These are phyloP conservation scores for Aspergillus olivimuriae DNA, from an alignment of 495 filamentous ascomycete species.

Conservation along the genomic window DNA sequence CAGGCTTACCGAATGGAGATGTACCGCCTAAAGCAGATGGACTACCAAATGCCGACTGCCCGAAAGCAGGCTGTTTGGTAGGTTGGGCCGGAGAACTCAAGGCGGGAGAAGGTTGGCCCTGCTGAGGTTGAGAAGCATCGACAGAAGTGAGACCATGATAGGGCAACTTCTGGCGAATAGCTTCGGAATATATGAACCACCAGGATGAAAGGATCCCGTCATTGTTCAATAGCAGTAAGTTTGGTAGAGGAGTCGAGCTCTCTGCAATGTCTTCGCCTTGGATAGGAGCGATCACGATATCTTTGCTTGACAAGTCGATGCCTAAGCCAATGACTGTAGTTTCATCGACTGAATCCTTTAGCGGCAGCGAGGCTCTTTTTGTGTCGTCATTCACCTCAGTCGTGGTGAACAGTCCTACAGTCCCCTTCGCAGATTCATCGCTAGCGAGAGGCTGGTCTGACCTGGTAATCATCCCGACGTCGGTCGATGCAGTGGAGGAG, in stretches of 20 bases:
- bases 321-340: slow-evolving; percentile 76
- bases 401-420: slow-evolving; percentile 61
- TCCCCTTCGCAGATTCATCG: slow-evolving; percentile 52
- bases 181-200: slow-evolving; percentile 88
- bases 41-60: slow-evolving; percentile 37
- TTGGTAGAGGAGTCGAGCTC: slow-evolving; percentile 76
- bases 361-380: slow-evolving; percentile 66
- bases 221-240: slow-evolving; percentile 78
- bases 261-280: slow-evolving; percentile 67
- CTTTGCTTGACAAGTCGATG: slow-evolving; percentile 74
- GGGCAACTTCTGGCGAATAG: slow-evolving; percentile 62
- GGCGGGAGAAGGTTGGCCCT: slow-evolving; percentile 10
- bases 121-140: slow-evolving; percentile 18
- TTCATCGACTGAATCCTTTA: slow-evolving; percentile 64
- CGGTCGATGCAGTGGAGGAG: slow-evolving; percentile 67
- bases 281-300: slow-evolving; percentile 72
- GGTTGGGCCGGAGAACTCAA: slow-evolving; percentile 15
- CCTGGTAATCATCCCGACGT: slow-evolving; percentile 71
- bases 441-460: slow-evolving; percentile 59
- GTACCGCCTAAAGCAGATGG: slow-evolving; percentile 22
- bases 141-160: slow-evolving; percentile 62
- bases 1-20: slow-evolving; percentile 17
- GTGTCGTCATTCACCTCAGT: slow-evolving; percentile 71
- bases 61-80: slow-evolving; percentile 33
- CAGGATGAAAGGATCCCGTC: slow-evolving; percentile 79